phyloP scores from a whole-genome alignment of 306 rosid species.

The Gynostemma pentaphyllum region DNA sequence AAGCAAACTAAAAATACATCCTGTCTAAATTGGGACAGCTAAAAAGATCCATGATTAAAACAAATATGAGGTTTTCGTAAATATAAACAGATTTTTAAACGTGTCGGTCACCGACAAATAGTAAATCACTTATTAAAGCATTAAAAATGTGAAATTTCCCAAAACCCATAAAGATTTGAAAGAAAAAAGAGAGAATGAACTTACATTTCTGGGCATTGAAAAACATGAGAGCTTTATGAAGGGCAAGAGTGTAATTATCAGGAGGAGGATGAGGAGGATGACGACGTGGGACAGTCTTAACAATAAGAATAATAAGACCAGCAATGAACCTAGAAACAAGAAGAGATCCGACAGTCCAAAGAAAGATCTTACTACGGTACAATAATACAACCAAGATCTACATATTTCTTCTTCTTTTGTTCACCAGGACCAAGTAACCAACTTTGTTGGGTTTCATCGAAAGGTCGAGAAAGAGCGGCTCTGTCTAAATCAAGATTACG shows the following conservation, averaged over 20 bases:
- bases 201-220: slow-evolving; percentile 84
- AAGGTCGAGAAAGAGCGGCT: slow-evolving; percentile 79
- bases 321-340: slow-evolving; percentile 51
- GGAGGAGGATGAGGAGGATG: slow-evolving; percentile 52
- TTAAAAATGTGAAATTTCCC: too few relatives aligned
- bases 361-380: slow-evolving; percentile 88
- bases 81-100: too few relatives aligned
- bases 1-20: background rate
- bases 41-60: background rate
- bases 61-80: too few relatives aligned
- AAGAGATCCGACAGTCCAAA: slow-evolving; percentile 71
- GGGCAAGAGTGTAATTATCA: slow-evolving; percentile 88
- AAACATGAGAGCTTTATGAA: slow-evolving; percentile 93
- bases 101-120: too few relatives aligned
- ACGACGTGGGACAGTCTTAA: slow-evolving; percentile 79
- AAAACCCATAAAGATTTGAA: too few relatives aligned
- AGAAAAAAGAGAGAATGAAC: slow-evolving; percentile 5
- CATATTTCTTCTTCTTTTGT: slow-evolving; percentile 97
- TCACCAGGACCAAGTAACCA: slow-evolving; percentile 90
- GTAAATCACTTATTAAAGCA: too few relatives aligned
- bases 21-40: background rate
- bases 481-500: slow-evolving; percentile 75
- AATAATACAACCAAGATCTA: slow-evolving; percentile 90
- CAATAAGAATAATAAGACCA: slow-evolving; percentile 65
- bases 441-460: slow-evolving; percentile 97